Evolutionary conservation across 768 basidiomycete species (phyloP).

Genomic region (Mycena pura): DNA sequence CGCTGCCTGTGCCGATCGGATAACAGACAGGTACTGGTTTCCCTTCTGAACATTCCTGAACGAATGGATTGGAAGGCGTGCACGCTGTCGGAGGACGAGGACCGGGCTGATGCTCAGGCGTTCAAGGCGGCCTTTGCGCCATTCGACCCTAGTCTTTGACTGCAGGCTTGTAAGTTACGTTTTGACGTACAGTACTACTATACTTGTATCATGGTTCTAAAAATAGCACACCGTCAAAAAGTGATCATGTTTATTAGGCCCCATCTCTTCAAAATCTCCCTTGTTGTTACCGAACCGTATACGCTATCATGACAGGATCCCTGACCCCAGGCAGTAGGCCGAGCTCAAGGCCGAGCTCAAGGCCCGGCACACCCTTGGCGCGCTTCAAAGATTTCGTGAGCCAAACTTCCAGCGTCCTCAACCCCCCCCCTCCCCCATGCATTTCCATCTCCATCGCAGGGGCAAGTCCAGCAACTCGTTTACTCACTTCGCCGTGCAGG

Average conservation of each 20-base stretch:
- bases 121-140: conserved; percentile 86
- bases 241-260: conserved; percentile 16
- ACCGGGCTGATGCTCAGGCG: conserved; percentile 78
- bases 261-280: too few relatives aligned
- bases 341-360: too few relatives aligned
- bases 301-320: conserved; percentile 22
- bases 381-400: conserved; percentile 52
- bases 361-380: conserved; percentile 43
- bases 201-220: neutral
- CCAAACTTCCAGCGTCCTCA: conserved; percentile 11
- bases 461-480: conserved; percentile 42
- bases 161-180: neutral
- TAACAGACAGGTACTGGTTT: conserved; percentile 87
- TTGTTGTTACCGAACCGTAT: too few relatives aligned
- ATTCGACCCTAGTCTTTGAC: conserved; percentile 59
- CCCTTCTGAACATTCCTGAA: conserved; percentile 75
- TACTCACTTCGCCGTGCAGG: conserved; percentile 61
- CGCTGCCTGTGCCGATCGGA: conserved; percentile 9
- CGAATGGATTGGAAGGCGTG: conserved; percentile 95
- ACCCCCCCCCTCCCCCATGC: conserved; percentile 39
- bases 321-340: neutral
- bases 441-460: conserved; percentile 54
- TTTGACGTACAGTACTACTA: neutral
- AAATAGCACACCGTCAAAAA: conserved; percentile 2
- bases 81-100: conserved; percentile 81